phyloP scores from a whole-genome alignment of 1,284 basidiomycete species.

The Ceraceosorus guamensis region DNA sequence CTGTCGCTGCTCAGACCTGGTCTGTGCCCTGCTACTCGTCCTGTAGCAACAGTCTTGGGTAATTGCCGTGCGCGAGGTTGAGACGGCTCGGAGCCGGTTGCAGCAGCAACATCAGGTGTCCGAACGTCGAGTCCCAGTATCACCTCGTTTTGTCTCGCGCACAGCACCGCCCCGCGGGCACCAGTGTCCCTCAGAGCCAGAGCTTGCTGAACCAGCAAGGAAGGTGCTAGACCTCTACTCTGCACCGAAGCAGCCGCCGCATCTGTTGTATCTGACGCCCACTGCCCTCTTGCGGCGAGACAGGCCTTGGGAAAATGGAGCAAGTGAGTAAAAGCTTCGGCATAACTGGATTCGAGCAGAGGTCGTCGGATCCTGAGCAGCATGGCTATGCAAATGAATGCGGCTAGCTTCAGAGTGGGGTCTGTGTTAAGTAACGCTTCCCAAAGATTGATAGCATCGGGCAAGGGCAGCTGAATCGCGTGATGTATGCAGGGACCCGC shows the following conservation, averaged over 20 bases:
- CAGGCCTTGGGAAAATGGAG: neutral
- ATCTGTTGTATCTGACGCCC: too few relatives aligned
- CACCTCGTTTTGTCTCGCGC: neutral
- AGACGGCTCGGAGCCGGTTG: slow-evolving; percentile 5
- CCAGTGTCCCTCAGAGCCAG: neutral
- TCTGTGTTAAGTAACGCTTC: slow-evolving; percentile 35
- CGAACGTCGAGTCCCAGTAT: neutral
- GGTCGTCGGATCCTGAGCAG: slow-evolving; percentile 36
- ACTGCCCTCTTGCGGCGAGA: neutral
- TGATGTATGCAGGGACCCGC: neutral
- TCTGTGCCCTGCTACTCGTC: neutral
- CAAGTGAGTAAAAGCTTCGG: slow-evolving; percentile 19
- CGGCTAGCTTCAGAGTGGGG: slow-evolving; percentile 26
- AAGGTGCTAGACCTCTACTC: neutral
- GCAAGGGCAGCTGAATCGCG: slow-evolving; percentile 18
- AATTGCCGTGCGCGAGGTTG: slow-evolving; percentile 2
- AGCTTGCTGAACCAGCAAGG: neutral
- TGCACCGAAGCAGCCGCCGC: neutral
- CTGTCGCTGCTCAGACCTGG: neutral
- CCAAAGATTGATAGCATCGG: slow-evolving; percentile 36
- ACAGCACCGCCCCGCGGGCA: too few relatives aligned
- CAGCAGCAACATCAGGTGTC: neutral
- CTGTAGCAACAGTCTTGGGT: neutral
- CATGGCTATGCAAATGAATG: slow-evolving; percentile 41
- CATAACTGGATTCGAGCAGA: slow-evolving; percentile 32